Percentiles rank a stretch among this genome's conserved stretches.
Evolutionary conservation across 257 asterid species (phyloP).

Genomic region (Vinca minor): DNA sequence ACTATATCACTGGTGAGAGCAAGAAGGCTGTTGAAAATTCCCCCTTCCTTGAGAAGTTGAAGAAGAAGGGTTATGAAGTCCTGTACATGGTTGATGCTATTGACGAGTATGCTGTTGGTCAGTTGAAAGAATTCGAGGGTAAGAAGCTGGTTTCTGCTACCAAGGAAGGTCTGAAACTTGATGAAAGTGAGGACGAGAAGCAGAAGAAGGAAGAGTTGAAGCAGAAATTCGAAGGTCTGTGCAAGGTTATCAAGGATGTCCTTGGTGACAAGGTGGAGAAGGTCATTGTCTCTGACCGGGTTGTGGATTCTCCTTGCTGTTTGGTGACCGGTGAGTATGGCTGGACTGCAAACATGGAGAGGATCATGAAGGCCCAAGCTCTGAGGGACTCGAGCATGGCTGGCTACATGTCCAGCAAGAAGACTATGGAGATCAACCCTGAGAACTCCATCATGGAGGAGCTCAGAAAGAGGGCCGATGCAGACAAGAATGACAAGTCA

Average conservation of each 20-base stretch:
- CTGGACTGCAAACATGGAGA: slow-evolving; percentile 46
- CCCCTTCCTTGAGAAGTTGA: slow-evolving; percentile 52
- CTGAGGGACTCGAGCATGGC: slow-evolving; percentile 54
- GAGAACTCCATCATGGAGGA: slow-evolving; percentile 59
- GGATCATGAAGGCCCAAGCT: slow-evolving; percentile 47
- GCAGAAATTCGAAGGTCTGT: slow-evolving; percentile 44
- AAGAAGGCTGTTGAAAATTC: slow-evolving; percentile 61
- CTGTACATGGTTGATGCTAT: slow-evolving; percentile 54
- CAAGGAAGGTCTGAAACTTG: slow-evolving; percentile 61
- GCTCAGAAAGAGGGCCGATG: slow-evolving; percentile 54
- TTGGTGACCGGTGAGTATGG: slow-evolving; percentile 57
- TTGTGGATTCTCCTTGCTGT: slow-evolving; percentile 56
- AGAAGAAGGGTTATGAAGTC: slow-evolving; percentile 53
- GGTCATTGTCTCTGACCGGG: slow-evolving; percentile 45
- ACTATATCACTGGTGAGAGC: slow-evolving; percentile 54
- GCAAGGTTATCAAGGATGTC: slow-evolving; percentile 59
- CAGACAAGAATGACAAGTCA: slow-evolving; percentile 51
- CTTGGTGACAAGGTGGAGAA: slow-evolving; percentile 49
- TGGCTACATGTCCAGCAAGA: slow-evolving; percentile 55
- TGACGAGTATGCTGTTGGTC: slow-evolving; percentile 55
- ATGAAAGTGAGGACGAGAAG: slow-evolving; percentile 46
- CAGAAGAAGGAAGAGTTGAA: slow-evolving; percentile 35
- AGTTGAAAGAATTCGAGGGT: slow-evolving; percentile 46
- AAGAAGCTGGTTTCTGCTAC: slow-evolving; percentile 56
- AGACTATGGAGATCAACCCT: slow-evolving; percentile 57